Evolutionary conservation across 2,329 filamentous ascomycete species (phyloP), one percentile per base, ranked within the genome.

Genomic region (Apiospora hydei): DNA sequence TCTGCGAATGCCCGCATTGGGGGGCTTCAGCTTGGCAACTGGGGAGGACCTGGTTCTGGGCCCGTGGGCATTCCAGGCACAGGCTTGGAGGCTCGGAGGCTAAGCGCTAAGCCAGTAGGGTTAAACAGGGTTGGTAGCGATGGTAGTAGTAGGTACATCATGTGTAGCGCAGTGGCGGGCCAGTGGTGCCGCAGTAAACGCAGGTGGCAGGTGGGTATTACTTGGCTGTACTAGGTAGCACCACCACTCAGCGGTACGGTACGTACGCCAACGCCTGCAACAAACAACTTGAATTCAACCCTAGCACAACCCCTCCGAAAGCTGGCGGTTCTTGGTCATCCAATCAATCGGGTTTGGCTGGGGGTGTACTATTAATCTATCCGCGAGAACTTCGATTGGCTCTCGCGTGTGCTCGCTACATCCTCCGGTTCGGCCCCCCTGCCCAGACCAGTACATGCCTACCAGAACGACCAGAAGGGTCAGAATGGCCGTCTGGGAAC

Each of bases 281-380:
- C 53, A 61, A 43, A 43, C 41, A 43, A 3, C 34, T 30, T 30
- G 26, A 30, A 30, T 30, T 30, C 1, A 38, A 38, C 34, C 34
- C 34, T 38, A 38, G 34, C 34, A 38, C 34, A 38, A 38, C 34
- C 34, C 34, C 34, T 38, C 34, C 34, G 18, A 34, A 57, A 8
- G 51, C 24, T 41, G 57, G 57, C 57, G 57, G 30, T 64, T 64
- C 21, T 64, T 64, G 57, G 34, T 64, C 57, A 64, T 64, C 57
- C 57, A 64, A 64, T 64, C 57, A 64, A 5, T 64, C 57, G 57
- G 57, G 57, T n/a, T 41, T 34, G 53, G 34, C 53, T 11, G 30
- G 30, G 30, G 26, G 49, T 8, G 53, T 21, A 18, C 16, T 4
- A 16, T 61, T 61, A 38, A 61, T 61, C 30, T 61, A 61, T 38